Evolutionary conservation across 352 stramenopile species (phyloP).

Genomic region (Thraustotheca clavata): DNA sequence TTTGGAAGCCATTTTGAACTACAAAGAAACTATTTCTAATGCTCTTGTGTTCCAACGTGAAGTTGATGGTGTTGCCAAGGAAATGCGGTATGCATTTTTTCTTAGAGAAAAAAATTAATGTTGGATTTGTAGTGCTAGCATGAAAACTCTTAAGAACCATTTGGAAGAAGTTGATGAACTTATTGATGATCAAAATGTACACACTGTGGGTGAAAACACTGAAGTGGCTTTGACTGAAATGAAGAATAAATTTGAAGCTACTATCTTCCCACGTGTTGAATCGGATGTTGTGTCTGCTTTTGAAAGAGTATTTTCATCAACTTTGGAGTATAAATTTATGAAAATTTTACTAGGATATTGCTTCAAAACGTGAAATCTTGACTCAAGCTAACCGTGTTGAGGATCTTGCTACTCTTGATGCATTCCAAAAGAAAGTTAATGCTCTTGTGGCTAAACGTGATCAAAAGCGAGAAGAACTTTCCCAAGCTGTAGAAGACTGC

Average conservation of each 20-base stretch:
- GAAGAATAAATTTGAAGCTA: conserved; percentile 31
- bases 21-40: conserved; percentile 48
- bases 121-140: conserved; percentile 47
- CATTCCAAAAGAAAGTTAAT: conserved; percentile 56
- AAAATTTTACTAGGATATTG: conserved; percentile 62
- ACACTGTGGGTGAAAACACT: conserved; percentile 4
- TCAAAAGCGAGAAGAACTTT: conserved; percentile 67
- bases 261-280: conserved; percentile 25
- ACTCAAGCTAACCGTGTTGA: conserved; percentile 40
- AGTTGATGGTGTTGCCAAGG: conserved; percentile 77
- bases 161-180: conserved; percentile 86
- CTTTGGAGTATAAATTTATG: conserved; percentile 17
- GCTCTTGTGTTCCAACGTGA: conserved; percentile 51
- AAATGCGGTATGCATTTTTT: conserved; percentile 30
- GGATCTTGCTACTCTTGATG: conserved; percentile 67
- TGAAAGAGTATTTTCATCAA: conserved; percentile 16
- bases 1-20: conserved; percentile 57
- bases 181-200: conserved; percentile 28
- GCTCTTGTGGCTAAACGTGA: conserved; percentile 55
- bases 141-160: conserved; percentile 83
- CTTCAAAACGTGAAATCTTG: conserved; percentile 68
- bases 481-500: conserved; percentile 60
- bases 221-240: conserved; percentile 1
- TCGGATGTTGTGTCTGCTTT: conserved; percentile 22
- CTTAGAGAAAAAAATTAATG: background rate